A percentile compares a stretch with the other conserved stretches of the same genome.
Conservation (phyloP, 805 yeast genomes). For the Kodamaea neixiangensis region DNA sequence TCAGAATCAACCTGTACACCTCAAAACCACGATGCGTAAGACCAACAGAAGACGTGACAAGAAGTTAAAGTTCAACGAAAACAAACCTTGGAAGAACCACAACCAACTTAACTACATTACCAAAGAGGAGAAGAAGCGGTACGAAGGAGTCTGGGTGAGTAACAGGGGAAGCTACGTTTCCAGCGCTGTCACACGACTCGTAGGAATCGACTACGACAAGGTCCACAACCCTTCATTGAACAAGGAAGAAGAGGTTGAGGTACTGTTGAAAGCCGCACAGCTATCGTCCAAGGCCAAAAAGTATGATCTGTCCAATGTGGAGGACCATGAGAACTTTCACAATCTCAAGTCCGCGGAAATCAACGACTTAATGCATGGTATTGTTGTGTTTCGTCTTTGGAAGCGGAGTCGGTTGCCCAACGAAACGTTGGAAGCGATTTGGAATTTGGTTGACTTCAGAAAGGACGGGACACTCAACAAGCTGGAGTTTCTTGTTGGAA, state of each 20-base stretch:
- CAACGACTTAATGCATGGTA: slow-evolving; percentile 49
- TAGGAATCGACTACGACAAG: slow-evolving; percentile 30
- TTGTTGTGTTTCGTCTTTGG: slow-evolving; percentile 82
- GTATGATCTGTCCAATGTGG: slow-evolving; percentile 19
- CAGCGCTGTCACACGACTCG: slow-evolving; percentile 29
- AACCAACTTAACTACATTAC: slow-evolving; percentile 51
- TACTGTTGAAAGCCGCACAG: slow-evolving; percentile 34
- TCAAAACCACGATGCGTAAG: slow-evolving; percentile 55
- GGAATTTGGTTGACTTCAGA: slow-evolving; percentile 69
- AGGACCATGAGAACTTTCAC: slow-evolving; percentile 31
- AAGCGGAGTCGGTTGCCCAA: slow-evolving; percentile 68
- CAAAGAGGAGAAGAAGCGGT: slow-evolving; percentile 76
- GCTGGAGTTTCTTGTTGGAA: slow-evolving; percentile 89
- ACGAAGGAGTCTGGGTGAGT: slow-evolving; percentile 93
- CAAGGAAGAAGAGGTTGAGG: slow-evolving; percentile 20
- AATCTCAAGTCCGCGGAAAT: slow-evolving; percentile 27
- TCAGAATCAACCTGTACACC: slow-evolving; percentile 31
- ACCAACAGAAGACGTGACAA: slow-evolving; percentile 39
- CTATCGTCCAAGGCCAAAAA: slow-evolving; percentile 32
- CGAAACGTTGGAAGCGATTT: slow-evolving; percentile 57
- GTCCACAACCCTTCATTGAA: slow-evolving; percentile 12
- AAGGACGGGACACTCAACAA: slow-evolving; percentile 75
- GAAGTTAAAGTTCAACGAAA: slow-evolving; percentile 66
- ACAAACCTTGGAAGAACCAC: slow-evolving; percentile 94
- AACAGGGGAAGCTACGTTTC: slow-evolving; percentile 69